Conservation (phyloP, 306 rosid genomes). For the Lathyrus aphaca region DNA sequence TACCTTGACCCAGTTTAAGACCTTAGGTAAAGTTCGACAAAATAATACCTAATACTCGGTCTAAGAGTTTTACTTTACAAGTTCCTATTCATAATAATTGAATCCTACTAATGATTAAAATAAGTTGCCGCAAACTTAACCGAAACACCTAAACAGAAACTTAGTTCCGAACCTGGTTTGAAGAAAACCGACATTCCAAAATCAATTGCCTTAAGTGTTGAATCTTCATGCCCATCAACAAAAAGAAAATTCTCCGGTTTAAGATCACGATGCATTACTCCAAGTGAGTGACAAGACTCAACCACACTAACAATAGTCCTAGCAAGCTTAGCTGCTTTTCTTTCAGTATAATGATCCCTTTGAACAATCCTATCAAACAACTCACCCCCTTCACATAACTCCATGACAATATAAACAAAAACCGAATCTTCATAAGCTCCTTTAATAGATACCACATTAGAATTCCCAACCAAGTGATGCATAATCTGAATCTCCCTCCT, state of each 20-base stretch:
- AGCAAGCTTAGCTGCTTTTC: slow-evolving; percentile 73
- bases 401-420: slow-evolving; percentile 81
- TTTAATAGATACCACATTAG: slow-evolving; percentile 58
- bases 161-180: slow-evolving; percentile 67
- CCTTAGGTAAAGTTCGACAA: neutral
- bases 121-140: neutral
- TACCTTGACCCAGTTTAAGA: neutral
- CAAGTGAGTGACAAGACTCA: slow-evolving; percentile 73
- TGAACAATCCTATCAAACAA: slow-evolving; percentile 73
- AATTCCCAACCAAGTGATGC: slow-evolving; percentile 74
- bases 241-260: slow-evolving; percentile 90
- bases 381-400: slow-evolving; percentile 83
- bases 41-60: neutral
- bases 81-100: neutral
- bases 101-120: neutral
- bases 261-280: slow-evolving; percentile 90
- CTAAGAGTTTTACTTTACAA: neutral
- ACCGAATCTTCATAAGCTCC: slow-evolving; percentile 76
- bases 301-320: slow-evolving; percentile 65
- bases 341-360: slow-evolving; percentile 71
- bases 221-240: slow-evolving; percentile 61
- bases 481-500: slow-evolving; percentile 85
- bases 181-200: slow-evolving; percentile 84
- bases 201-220: slow-evolving; percentile 77
- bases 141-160: neutral